These are phyloP conservation scores for Sclerotinia borealis DNA, from an alignment of 2,329 filamentous ascomycete species.

Conservation along the genomic window DNA sequence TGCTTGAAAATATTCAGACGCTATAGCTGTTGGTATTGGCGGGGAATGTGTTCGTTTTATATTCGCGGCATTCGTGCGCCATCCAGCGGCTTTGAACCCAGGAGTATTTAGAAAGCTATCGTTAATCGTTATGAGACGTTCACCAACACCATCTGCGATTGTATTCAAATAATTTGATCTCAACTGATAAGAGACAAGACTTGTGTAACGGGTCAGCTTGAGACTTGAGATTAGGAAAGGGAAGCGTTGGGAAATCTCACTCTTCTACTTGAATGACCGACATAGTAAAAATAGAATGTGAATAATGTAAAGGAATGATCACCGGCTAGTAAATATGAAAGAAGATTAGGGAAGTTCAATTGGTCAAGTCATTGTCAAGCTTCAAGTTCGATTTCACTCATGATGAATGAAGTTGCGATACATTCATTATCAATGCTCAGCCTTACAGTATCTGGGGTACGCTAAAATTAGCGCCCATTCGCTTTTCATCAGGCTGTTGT, in stretches of 20 bases:
- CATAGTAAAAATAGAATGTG: conserved; percentile 21
- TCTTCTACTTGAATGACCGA: conserved; percentile 36
- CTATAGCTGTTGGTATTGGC: conserved; percentile 75
- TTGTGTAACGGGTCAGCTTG: conserved; percentile 38
- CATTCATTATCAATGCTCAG: conserved; percentile 5
- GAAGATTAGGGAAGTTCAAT: not conserved
- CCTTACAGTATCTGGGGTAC: conserved; percentile 3
- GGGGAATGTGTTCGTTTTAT: conserved; percentile 81
- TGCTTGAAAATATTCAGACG: conserved; percentile 79
- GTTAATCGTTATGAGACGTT: conserved; percentile 76
- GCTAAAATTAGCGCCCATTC: not conserved
- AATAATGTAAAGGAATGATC: not conserved
- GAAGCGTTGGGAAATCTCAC: conserved; percentile 21
- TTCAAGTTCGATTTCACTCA: not conserved
- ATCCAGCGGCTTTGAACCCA: conserved; percentile 77
- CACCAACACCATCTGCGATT: conserved; percentile 77
- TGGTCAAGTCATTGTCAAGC: not conserved
- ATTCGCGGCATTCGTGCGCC: conserved; percentile 66
- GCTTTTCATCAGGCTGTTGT: conserved; percentile 1
- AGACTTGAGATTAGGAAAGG: not conserved
- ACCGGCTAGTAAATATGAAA: conserved; percentile 2
- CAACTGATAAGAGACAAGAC: conserved; percentile 76
- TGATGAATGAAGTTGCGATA: not conserved
- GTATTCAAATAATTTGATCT: conserved; percentile 74
- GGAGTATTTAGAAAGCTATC: conserved; percentile 72